Evolutionary conservation across 2,329 filamentous ascomycete genomes (phyloP).

Genomic region (Diplodia intermedia): DNA sequence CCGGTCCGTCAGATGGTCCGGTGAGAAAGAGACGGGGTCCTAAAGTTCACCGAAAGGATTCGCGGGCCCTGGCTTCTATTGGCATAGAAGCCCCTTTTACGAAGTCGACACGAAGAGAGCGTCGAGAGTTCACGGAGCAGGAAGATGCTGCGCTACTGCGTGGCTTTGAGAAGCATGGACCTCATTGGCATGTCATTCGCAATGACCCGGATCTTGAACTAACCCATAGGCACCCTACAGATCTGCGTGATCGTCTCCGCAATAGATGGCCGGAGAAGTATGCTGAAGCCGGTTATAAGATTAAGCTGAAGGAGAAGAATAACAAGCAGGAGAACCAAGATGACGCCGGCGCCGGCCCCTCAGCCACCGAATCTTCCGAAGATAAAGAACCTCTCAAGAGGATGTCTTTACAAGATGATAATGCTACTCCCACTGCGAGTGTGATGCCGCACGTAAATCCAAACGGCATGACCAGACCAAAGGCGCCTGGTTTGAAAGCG

Average conservation of each 20-base stretch:
- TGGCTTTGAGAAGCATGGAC: conserved; percentile 65
- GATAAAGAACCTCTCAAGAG: not conserved
- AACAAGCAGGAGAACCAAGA: conserved; percentile 34
- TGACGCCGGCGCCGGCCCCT: conserved; percentile 13
- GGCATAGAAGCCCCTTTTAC: conserved; percentile 59
- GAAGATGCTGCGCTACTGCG: conserved; percentile 66
- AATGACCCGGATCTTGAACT: conserved; percentile 62
- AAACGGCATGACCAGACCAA: conserved; percentile 7
- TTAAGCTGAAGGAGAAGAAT: conserved; percentile 44
- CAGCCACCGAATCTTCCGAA: not conserved
- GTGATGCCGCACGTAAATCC: conserved; percentile 7
- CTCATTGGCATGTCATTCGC: conserved; percentile 66
- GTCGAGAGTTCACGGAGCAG: conserved; percentile 61
- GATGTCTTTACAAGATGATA: conserved; percentile 1
- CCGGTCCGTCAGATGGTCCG: not conserved
- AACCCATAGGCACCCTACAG: conserved; percentile 56
- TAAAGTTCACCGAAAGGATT: conserved; percentile 38
- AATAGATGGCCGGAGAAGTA: conserved; percentile 66
- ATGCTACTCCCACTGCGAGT: not conserved
- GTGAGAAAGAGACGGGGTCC: conserved; percentile 31
- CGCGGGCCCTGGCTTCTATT: conserved; percentile 49
- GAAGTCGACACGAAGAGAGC: conserved; percentile 59
- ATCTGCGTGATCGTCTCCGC: conserved; percentile 67
- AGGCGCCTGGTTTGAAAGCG: conserved; percentile 35
- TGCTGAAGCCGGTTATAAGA: conserved; percentile 54